A percentile compares a stretch with the other conserved stretches of the same genome.
Conservation (phyloP, 345 rosid species). For the Eucalyptus sp. region DNA sequence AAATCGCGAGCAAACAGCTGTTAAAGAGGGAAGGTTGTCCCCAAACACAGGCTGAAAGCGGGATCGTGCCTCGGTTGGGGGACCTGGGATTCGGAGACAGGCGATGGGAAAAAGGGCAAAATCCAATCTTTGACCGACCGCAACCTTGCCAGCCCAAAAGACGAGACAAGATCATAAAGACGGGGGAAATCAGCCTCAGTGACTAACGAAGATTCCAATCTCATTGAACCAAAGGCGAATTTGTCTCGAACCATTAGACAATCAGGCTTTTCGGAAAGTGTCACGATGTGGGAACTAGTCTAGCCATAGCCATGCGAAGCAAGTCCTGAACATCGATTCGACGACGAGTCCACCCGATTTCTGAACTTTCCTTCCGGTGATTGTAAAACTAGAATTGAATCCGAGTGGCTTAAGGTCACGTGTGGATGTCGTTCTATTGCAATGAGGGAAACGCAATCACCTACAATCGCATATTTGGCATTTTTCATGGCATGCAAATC, state of each 20-base stretch:
- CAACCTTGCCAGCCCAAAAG: background rate
- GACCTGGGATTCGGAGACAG: background rate
- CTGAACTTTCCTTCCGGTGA: background rate
- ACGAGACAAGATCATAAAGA: background rate
- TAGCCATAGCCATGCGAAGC: background rate
- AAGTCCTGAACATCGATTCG: background rate
- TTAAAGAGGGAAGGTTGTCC: background rate
- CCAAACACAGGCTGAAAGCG: constrained; percentile 12
- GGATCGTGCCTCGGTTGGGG: constrained; percentile 17
- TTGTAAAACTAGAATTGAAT: background rate
- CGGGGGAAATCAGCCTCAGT: background rate
- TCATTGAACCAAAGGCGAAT: background rate
- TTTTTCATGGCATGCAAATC: background rate
- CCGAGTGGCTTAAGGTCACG: background rate
- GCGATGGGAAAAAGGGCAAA: background rate
- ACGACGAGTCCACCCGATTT: background rate
- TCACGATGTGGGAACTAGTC: background rate
- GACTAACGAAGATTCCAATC: background rate
- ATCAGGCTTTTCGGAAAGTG: background rate
- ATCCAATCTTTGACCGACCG: background rate
- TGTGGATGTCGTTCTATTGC: background rate
- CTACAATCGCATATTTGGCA: background rate
- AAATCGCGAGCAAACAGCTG: background rate
- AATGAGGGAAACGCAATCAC: background rate
- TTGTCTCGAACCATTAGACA: background rate